These are phyloP conservation scores for Anthracocystis walkeri DNA, from an alignment of 1,284 basidiomycete genomes.

Conservation along the genomic window DNA sequence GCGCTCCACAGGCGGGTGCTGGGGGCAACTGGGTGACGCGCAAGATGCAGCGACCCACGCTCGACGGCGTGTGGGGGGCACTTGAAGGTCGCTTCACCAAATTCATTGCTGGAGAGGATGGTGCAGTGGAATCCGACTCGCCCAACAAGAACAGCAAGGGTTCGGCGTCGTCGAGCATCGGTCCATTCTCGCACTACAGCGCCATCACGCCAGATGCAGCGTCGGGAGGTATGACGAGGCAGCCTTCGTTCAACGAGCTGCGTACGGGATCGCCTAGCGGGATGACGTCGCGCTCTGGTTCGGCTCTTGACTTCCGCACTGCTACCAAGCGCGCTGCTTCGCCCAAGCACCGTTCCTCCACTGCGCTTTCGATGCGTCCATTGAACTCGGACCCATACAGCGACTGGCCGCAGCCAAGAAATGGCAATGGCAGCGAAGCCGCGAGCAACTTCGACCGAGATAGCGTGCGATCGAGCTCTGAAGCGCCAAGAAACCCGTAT, in stretches of 20 bases:
- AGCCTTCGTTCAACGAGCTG: conserved; percentile 64
- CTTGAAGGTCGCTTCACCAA: conserved; percentile 94
- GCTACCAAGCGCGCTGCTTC: conserved; percentile 45
- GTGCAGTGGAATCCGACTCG: conserved; percentile 66
- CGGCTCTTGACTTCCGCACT: conserved; percentile 54
- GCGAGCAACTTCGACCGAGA: conserved; percentile 39
- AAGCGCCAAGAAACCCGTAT: conserved; percentile 19
- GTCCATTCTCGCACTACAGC: conserved; percentile 94
- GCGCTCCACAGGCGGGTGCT: conserved; percentile 74
- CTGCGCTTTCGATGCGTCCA: conserved; percentile 53
- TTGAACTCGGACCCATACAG: conserved; percentile 39
- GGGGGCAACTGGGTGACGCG: conserved; percentile 76
- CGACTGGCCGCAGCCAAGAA: conserved; percentile 49
- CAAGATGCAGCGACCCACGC: conserved; percentile 78
- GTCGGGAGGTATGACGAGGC: conserved; percentile 66
- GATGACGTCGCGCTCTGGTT: conserved; percentile 52
- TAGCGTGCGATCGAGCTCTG: conserved; percentile 32
- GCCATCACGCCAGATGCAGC: conserved; percentile 82
- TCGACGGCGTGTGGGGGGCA: conserved; percentile 92
- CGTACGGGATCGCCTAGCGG: conserved; percentile 34
- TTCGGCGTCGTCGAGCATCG: conserved; percentile 69
- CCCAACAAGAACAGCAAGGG: conserved; percentile 68
- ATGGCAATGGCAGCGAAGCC: conserved; percentile 23
- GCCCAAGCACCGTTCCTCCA: conserved; percentile 46
- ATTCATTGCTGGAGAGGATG: conserved; percentile 81